Evolutionary conservation across 129 eudicot genomes (phyloP), one percentile per base, ranked within the genome.

Genomic region (Rutidosis leptorrhynchoides): DNA sequence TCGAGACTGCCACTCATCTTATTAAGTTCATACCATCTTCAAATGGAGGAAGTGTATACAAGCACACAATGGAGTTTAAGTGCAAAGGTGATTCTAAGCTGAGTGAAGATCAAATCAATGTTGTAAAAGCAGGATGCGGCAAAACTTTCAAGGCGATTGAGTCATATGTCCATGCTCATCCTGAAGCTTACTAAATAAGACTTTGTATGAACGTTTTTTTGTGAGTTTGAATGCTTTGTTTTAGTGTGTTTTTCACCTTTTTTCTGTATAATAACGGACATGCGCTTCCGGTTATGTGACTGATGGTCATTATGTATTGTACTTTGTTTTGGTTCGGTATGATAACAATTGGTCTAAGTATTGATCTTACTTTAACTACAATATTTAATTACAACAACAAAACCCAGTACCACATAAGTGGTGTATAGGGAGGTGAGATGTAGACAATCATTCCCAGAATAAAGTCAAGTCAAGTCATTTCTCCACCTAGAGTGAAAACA

Each of bases 81-180:
- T 68, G 64, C 49, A 68, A 55, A 35, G 73, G 73, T 23, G 73
- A 55, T 37, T 30, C 60, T 26, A 55, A 35, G 19, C 64, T 16
- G 3, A 15, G 42, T 35, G 73, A 68, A 29, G 73, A 68, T 52
- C 4, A 1, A 23, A 46, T 68, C 15, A 55, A 68, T n/a, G 6
- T 0, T 0, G 35, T 28, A 1, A 68, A 68, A 26, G 64, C 55
- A n/a, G 11, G 7, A 2, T 55, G 21, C n/a, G 45, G 37, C 14
- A 26, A n/a, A 6, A 54, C 52, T 30, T 46, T 57, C 7, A 35
- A 68, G 64, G 55, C 64, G 27, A 9, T 55, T 11, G 73, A 68
- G 40, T 35, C 54, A 14, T 68, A 54, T 56, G 73, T 25, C 12
- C 21, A 15, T 24, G 70, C 62, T 5, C 53, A 72, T 62, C 70